Evolutionary conservation across 78 protist genomes (phyloP).

Genomic region (Polysphondylium violaceum): DNA sequence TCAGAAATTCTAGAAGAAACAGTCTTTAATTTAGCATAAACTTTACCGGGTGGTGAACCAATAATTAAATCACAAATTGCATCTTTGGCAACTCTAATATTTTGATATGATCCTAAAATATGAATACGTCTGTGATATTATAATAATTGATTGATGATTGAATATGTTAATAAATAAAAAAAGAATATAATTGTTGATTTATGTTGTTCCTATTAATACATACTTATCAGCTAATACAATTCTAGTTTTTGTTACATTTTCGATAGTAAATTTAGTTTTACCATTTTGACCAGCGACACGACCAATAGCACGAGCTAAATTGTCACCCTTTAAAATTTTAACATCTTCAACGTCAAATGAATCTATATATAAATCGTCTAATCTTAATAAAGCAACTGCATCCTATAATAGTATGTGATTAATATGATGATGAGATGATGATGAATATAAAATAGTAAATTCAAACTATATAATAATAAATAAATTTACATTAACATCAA

Average conservation of each 20-base stretch:
- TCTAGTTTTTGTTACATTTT: slow-evolving; percentile 97
- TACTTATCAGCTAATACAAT: slow-evolving; percentile 97
- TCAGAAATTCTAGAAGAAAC: slow-evolving; percentile 89
- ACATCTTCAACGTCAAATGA: slow-evolving; percentile 97
- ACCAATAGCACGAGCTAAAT: slow-evolving; percentile 98
- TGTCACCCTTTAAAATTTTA: slow-evolving; percentile 96
- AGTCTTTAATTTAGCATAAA: slow-evolving; percentile 91
- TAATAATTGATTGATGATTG: not conserved
- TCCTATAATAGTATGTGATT: slow-evolving; percentile 74
- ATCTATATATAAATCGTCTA: slow-evolving; percentile 98
- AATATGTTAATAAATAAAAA: not conserved
- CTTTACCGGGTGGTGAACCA: slow-evolving; percentile 95
- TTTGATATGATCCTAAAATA: slow-evolving; percentile 96
- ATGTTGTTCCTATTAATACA: not conserved
- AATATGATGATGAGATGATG: not conserved
- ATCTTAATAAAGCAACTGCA: slow-evolving; percentile 97
- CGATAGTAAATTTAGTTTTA: slow-evolving; percentile 96
- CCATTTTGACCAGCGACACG: slow-evolving; percentile 99
- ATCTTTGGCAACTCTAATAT: slow-evolving; percentile 95
- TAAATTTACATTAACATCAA: slow-evolving; percentile 85
- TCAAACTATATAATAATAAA: too few relatives aligned
- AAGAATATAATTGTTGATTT: not conserved
- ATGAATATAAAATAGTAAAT: not conserved
- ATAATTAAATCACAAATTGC: slow-evolving; percentile 95
- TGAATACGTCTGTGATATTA: slow-evolving; percentile 86